A percentile compares a stretch with the other conserved stretches of the same genome.
Conservation (phyloP, 179 eudicot genomes). For the Spinacia oleracea region DNA sequence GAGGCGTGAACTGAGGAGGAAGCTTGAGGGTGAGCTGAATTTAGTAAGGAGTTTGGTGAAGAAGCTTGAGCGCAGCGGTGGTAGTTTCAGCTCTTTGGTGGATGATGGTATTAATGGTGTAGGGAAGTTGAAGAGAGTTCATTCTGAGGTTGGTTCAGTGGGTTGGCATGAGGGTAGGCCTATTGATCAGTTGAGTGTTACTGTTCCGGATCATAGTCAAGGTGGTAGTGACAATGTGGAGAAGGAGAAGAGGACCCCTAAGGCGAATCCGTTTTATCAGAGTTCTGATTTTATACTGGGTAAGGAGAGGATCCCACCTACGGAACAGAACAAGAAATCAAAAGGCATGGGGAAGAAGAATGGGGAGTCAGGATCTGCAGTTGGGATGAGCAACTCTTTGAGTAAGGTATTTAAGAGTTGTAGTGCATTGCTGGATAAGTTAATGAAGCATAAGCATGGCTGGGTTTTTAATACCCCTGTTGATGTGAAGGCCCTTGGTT, state of each 20-base stretch:
- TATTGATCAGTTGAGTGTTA: slow-evolving; percentile 47
- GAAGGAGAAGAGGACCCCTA: slow-evolving; percentile 77
- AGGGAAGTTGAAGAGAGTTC: slow-evolving; percentile 50
- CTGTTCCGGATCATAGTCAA: slow-evolving; percentile 51
- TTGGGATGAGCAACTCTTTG: slow-evolving; percentile 40
- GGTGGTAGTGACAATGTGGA: slow-evolving; percentile 50
- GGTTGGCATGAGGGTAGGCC: slow-evolving; percentile 49
- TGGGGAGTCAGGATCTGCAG: slow-evolving; percentile 41
- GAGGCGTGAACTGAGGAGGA: slow-evolving; percentile 56
- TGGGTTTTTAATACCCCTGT: slow-evolving; percentile 50
- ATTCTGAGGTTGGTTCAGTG: slow-evolving; percentile 44
- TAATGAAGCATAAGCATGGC: slow-evolving; percentile 50
- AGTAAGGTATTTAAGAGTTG: slow-evolving; percentile 44
- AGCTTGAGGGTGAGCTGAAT: slow-evolving; percentile 68
- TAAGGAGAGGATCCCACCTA: slow-evolving; percentile 49
- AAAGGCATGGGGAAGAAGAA: slow-evolving; percentile 56
- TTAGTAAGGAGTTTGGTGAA: slow-evolving; percentile 59
- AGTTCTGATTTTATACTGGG: slow-evolving; percentile 62
- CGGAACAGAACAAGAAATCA: slow-evolving; percentile 48
- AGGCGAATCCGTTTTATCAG: slow-evolving; percentile 60
- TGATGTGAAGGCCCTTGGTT: slow-evolving; percentile 47
- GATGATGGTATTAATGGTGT: slow-evolving; percentile 32
- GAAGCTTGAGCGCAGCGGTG: slow-evolving; percentile 60
- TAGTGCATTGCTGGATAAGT: slow-evolving; percentile 36
- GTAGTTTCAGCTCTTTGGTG: slow-evolving; percentile 25